Base-by-base conservation (phyloP, 306 rosid genomes). In the Prunus davidiana region DNA sequence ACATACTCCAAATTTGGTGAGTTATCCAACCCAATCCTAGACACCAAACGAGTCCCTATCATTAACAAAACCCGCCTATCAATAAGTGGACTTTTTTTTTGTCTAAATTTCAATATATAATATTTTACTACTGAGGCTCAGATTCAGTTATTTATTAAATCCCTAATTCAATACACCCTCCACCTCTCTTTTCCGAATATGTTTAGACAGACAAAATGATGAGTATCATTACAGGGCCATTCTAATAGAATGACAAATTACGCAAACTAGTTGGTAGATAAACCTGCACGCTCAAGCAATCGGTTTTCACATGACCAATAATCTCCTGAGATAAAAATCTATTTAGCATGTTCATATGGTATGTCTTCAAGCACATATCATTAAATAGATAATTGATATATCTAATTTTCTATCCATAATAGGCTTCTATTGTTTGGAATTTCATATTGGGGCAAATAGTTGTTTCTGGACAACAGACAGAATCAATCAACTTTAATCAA, bases 391-490 rank as follows among this genome's bases (percentile, higher is more conserved):
- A 38, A 38, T 38, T 38, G 9, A 38, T 38, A 38, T 0, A 38
- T 38, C 43, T 38, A 38, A 38, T 38, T 38, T 38, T 38, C 9
- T 1, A 38, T 38, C 43, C 9, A 38, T 38, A 1, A 38, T 7
- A 6, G 43, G 2, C 9, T 38, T 38, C 43, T 38, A 38, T 38
- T 38, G 9, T 7, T 52, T 20, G 75, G 20, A 18, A 32, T 71
- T n/a, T 71, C 64, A 67, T 65, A 46, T 73, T 49, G 69, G 84
- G 70, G 67, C 58, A 45, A 75, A 51, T 67, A 58, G 45, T 60
- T 81, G 57, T 65, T 57, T 67, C 51, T 61, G 30, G 71, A 61
- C 25, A 51, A 78, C 67, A 77, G 56, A 74, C 66, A 51, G 65
- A 30, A 60, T 58, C 52, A 71, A 45, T 62, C 55, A 62, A 28